Conservation (phyloP, 306 rosid species). For the Cicer yamashitae region DNA sequence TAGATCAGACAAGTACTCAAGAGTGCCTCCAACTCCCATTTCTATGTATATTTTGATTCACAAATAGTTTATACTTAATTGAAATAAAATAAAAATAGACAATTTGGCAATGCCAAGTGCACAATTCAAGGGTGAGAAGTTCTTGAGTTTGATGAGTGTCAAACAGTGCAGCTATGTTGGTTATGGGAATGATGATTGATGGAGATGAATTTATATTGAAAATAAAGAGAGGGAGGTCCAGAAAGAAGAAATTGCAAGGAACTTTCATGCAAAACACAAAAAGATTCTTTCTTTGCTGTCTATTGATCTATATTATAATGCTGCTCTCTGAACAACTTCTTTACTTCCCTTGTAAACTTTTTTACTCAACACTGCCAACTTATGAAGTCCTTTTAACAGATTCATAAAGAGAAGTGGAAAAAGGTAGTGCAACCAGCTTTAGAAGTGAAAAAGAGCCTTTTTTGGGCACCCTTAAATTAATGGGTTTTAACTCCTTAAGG, state of each 20-base stretch:
- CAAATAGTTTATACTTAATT: slow-evolving; percentile 10
- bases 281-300: slow-evolving; percentile 63
- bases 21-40: slow-evolving; percentile 87
- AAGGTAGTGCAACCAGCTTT: slow-evolving; percentile 46
- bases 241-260: slow-evolving; percentile 58
- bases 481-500: not conserved
- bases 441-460: not conserved
- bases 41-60: slow-evolving; percentile 20
- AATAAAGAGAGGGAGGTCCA: slow-evolving; percentile 11
- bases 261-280: slow-evolving; percentile 48
- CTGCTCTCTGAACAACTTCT: slow-evolving; percentile 40
- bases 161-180: not conserved
- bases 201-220: slow-evolving; percentile 33
- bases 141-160: not conserved
- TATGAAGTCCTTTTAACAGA: slow-evolving; percentile 46
- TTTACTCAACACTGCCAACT: slow-evolving; percentile 34
- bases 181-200: slow-evolving; percentile 39
- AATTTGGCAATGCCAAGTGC: not conserved
- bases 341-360: slow-evolving; percentile 38
- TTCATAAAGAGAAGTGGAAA: slow-evolving; percentile 52
- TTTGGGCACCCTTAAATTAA: not conserved
- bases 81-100: not conserved
- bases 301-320: slow-evolving; percentile 45
- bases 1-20: slow-evolving; percentile 76
- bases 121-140: not conserved